These are phyloP conservation scores for Penicillium sp. DNA, from an alignment of 2,329 filamentous ascomycete species.

Conservation along the genomic window DNA sequence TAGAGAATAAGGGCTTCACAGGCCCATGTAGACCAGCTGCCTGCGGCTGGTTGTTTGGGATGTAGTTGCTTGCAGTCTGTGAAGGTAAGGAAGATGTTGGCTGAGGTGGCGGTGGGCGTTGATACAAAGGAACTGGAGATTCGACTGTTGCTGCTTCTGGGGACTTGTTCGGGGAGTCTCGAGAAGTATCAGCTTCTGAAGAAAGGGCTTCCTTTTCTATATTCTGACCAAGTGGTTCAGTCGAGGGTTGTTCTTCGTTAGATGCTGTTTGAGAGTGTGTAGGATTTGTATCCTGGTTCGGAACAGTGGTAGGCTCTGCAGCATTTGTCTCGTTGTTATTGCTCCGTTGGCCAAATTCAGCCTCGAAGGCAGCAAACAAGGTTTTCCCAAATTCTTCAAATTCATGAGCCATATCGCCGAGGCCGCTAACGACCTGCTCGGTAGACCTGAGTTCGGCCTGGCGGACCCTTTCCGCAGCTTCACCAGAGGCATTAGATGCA, in stretches of 20 bases:
- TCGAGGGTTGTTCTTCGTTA: neutral
- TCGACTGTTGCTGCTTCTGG: neutral
- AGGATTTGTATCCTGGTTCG: slow-evolving; percentile 1
- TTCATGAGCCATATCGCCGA: slow-evolving; percentile 40
- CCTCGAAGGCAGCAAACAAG: slow-evolving; percentile 35
- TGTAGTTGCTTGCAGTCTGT: neutral
- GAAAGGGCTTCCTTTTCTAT: neutral
- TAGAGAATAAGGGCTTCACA: slow-evolving; percentile 5
- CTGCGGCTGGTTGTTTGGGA: neutral
- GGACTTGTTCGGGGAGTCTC: neutral
- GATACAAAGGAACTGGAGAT: neutral
- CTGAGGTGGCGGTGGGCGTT: neutral
- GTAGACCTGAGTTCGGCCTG: slow-evolving; percentile 33
- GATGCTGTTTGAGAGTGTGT: neutral
- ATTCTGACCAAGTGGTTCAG: neutral
- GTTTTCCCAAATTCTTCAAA: slow-evolving; percentile 37
- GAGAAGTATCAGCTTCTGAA: neutral
- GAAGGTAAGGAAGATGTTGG: neutral
- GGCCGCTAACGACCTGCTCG: slow-evolving; percentile 33
- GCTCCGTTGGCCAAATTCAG: slow-evolving; percentile 26
- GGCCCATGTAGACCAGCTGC: neutral
- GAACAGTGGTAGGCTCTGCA: neutral
- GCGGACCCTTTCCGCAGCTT: slow-evolving; percentile 33
- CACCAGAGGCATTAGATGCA: slow-evolving; percentile 31
- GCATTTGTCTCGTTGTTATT: slow-evolving; percentile 12